Percentiles rank a stretch among this genome's conserved stretches.
phyloP scores from a whole-genome alignment of 2,329 filamentous ascomycete species.

The Dothiorella sarmentorum region DNA sequence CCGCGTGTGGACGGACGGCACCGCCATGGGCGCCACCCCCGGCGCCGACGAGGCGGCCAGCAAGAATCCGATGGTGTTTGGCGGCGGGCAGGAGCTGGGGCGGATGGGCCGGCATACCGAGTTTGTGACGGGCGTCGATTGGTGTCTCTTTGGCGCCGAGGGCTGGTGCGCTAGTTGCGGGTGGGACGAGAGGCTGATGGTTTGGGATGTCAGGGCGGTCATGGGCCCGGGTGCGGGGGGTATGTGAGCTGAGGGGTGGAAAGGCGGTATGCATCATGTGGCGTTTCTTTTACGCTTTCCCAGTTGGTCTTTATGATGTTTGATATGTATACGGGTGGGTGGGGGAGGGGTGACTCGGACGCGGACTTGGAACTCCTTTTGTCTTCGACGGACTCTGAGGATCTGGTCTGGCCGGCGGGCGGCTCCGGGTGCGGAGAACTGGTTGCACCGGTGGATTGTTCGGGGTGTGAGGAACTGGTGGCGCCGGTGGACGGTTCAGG shows the following conservation, averaged over 20 bases:
- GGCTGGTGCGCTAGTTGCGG: slow-evolving; percentile 94
- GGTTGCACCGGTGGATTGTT: too few species aligned
- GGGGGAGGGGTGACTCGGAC: too few species aligned
- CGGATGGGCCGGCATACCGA: slow-evolving; percentile 92
- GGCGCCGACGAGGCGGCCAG: slow-evolving; percentile 33
- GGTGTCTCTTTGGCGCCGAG: slow-evolving; percentile 93
- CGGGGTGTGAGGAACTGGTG: too few species aligned
- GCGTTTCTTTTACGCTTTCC: neutral
- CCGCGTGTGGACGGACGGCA: slow-evolving; percentile 86
- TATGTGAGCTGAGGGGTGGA: neutral
- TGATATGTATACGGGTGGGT: neutral
- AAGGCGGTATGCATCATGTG: slow-evolving; percentile 2
- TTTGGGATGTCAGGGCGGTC: slow-evolving; percentile 80
- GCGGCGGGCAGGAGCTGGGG: slow-evolving; percentile 69
- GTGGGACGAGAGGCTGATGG: slow-evolving; percentile 86
- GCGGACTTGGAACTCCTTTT: too few species aligned
- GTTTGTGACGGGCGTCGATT: slow-evolving; percentile 94
- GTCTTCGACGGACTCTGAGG: too few species aligned
- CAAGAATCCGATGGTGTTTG: slow-evolving; percentile 38
- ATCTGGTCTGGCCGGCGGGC: too few species aligned
- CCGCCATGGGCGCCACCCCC: slow-evolving; percentile 43
- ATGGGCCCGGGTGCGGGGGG: slow-evolving; percentile 42
- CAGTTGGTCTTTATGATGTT: neutral
- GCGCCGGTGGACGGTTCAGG: too few species aligned
- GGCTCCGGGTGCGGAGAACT: too few species aligned